Evolutionary conservation across 2,329 filamentous ascomycete species (phyloP).

Genomic region (Dothideomycetidae sp.): DNA sequence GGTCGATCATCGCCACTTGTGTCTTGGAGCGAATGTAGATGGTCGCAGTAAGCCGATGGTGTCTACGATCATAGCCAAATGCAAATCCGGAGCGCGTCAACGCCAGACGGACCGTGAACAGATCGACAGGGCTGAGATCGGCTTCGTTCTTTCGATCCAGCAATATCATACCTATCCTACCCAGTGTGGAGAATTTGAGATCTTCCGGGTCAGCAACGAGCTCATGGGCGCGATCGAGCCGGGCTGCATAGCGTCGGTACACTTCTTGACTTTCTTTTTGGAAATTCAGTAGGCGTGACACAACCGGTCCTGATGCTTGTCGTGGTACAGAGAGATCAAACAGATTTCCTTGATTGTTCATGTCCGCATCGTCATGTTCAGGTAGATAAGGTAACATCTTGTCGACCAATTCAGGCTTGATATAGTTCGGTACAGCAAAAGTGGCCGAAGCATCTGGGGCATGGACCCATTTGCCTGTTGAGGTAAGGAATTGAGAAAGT

Average conservation of each 20-base stretch:
- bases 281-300: constrained; percentile 31
- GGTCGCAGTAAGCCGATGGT: constrained; percentile 39
- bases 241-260: constrained; percentile 32
- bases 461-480: constrained; percentile 36
- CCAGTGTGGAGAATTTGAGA: constrained; percentile 33
- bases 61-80: constrained; percentile 42
- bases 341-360: constrained; percentile 23
- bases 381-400: constrained; percentile 40
- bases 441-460: constrained; percentile 25
- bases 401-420: constrained; percentile 30
- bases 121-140: constrained; percentile 22
- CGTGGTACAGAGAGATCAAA: constrained; percentile 31
- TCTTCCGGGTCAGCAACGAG: constrained; percentile 30
- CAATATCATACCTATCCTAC: constrained; percentile 32
- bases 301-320: constrained; percentile 30
- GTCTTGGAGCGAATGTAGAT: constrained; percentile 47
- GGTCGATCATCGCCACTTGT: constrained; percentile 39
- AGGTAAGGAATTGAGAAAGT: constrained; percentile 35
- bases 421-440: constrained; percentile 37
- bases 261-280: constrained; percentile 30
- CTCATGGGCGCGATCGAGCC: constrained; percentile 37
- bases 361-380: constrained; percentile 19
- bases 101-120: constrained; percentile 59
- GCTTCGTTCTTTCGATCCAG: constrained; percentile 19
- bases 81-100: constrained; percentile 45